phyloP scores from a whole-genome alignment of 345 rosid species.

The Acer campestre region DNA sequence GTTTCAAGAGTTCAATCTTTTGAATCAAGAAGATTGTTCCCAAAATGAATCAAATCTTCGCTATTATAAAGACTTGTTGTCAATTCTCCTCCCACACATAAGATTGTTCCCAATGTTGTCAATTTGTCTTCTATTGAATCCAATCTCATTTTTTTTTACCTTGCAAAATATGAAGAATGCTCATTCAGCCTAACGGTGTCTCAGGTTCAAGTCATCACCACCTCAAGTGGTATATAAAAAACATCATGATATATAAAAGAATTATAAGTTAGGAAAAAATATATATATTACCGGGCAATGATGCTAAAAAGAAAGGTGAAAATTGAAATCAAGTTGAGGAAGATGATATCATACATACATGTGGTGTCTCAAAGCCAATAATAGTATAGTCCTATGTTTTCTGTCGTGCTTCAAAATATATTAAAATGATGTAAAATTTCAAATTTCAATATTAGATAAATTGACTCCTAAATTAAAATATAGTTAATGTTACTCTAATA shows the following conservation, averaged over 20 bases:
- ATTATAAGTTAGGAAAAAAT: too few species aligned
- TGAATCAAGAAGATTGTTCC: too few species aligned
- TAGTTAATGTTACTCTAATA: too few species aligned
- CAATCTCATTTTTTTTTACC: constrained; percentile 36
- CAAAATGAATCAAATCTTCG: constrained; percentile 23
- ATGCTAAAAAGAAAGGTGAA: constrained; percentile 43
- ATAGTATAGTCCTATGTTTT: constrained; percentile 44
- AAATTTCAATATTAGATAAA: neutral
- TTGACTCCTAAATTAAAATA: too few species aligned
- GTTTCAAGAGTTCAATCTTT: too few species aligned
- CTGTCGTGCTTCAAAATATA: constrained; percentile 37
- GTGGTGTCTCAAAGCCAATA: constrained; percentile 50
- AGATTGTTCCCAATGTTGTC: constrained; percentile 35
- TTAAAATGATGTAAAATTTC: neutral
- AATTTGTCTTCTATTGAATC: constrained; percentile 33
- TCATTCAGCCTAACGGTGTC: too few species aligned
- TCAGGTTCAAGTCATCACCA: too few species aligned
- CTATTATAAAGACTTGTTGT: constrained; percentile 38
- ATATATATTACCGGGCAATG: constrained; percentile 25
- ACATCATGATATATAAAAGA: too few species aligned
- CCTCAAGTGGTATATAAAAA: too few species aligned
- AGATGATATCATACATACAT: constrained; percentile 40
- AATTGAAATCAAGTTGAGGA: constrained; percentile 44
- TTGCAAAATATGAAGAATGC: constrained; percentile 5
- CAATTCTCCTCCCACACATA: constrained; percentile 45